Evolutionary conservation across 2,329 filamentous ascomycete species (phyloP).

Genomic region (Alternaria solani): DNA sequence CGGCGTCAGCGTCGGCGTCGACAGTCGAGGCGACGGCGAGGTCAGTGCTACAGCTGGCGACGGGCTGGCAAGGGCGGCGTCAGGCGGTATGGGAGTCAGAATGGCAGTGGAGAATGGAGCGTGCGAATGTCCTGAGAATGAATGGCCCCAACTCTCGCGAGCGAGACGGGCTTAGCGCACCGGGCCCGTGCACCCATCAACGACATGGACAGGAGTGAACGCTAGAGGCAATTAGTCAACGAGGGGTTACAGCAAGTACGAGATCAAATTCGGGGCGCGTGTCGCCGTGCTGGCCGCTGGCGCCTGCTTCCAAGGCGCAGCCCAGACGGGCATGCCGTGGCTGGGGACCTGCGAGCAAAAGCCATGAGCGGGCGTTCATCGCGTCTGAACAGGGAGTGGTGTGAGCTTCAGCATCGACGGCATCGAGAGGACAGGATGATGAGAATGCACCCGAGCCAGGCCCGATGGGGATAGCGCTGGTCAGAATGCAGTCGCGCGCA

Average conservation of each 20-base stretch:
- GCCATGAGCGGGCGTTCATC: not conserved
- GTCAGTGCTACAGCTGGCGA: constrained; percentile 21
- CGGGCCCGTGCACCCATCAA: constrained; percentile 14
- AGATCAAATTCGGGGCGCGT: constrained; percentile 11
- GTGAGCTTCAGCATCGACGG: too few species aligned
- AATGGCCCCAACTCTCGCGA: constrained; percentile 22
- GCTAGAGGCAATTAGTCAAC: constrained; percentile 28
- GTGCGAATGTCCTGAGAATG: constrained; percentile 27
- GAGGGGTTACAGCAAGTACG: constrained; percentile 15
- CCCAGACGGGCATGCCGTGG: not conserved
- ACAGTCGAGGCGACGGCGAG: constrained; percentile 26
- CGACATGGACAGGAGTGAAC: constrained; percentile 19
- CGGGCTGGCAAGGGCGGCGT: constrained; percentile 25
- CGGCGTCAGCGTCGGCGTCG: constrained; percentile 17
- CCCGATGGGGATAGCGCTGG: constrained; percentile 3
- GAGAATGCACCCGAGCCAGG: constrained; percentile 4
- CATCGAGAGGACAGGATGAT: not conserved
- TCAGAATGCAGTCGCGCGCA: constrained; percentile 20
- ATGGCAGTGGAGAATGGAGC: constrained; percentile 29
- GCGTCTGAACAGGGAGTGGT: too few species aligned
- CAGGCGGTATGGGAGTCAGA: constrained; percentile 36
- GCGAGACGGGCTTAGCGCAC: constrained; percentile 19
- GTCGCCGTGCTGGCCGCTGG: not conserved
- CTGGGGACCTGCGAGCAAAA: constrained; percentile 2
- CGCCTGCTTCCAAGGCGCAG: not conserved